Percentiles rank a stretch among this genome's conserved stretches.
These are phyloP conservation scores for Mucor circinelloides DNA, from an alignment of 371 early-diverging fungal genomes.

Conservation along the genomic window DNA sequence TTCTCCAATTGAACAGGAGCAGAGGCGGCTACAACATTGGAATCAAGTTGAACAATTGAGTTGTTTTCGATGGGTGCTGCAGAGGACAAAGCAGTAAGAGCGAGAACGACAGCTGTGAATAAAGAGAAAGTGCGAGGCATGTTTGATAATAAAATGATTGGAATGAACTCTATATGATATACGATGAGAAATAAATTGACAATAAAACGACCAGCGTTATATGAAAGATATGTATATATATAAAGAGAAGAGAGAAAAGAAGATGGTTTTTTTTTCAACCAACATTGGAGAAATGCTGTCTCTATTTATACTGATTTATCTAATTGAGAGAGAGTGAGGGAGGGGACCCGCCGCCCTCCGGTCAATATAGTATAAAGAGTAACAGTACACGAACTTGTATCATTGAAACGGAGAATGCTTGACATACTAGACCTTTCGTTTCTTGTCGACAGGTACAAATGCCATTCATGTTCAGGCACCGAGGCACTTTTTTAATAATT, in stretches of 20 bases:
- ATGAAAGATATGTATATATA: neutral
- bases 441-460: neutral
- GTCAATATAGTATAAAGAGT: constrained; percentile 4
- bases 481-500: constrained; percentile 3
- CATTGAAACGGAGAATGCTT: constrained; percentile 11
- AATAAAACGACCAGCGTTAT: constrained; percentile 29
- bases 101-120: constrained; percentile 14
- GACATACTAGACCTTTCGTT: neutral
- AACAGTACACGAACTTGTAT: constrained; percentile 13
- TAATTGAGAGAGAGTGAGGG: neutral
- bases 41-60: neutral
- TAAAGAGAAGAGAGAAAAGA: constrained; percentile 13
- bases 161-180: constrained; percentile 6
- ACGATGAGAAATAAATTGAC: neutral
- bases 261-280: neutral
- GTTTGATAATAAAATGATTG: constrained; percentile 7
- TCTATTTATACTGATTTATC: neutral
- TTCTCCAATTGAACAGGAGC: constrained; percentile 1
- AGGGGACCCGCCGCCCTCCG: constrained; percentile 3
- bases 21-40: neutral
- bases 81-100: constrained; percentile 16
- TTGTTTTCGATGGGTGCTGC: constrained; percentile 15
- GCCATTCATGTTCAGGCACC: constrained; percentile 1
- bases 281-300: neutral
- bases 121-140: constrained; percentile 27